These are phyloP conservation scores for Aspergillus oerlinghausenensis DNA, from an alignment of 2,329 filamentous ascomycete species.

Conservation along the genomic window DNA sequence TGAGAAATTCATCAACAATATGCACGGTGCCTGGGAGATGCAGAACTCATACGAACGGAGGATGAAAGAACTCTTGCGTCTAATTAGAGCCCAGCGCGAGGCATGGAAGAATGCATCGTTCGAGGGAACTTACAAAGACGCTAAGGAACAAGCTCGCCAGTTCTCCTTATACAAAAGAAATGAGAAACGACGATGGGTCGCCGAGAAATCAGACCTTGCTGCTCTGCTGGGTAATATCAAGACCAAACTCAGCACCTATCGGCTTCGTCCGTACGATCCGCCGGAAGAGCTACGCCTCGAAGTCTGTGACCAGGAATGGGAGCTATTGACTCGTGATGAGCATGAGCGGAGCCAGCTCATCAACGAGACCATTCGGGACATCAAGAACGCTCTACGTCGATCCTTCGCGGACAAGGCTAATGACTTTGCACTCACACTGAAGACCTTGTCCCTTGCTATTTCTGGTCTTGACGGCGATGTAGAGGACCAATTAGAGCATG, in stretches of 20 bases:
- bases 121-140: conserved; percentile 86
- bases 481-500: conserved; percentile 87
- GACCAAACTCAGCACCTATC: conserved; percentile 94
- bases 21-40: conserved; percentile 99
- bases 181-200: conserved; percentile 91
- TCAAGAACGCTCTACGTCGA: conserved; percentile 89
- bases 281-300: conserved; percentile 78
- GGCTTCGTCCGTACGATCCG: conserved; percentile 84
- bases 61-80: conserved; percentile 74
- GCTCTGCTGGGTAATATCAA: conserved; percentile 96
- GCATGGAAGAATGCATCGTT: conserved; percentile 77
- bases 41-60: conserved; percentile 91
- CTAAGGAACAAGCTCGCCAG: conserved; percentile 75
- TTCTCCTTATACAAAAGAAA: conserved; percentile 89
- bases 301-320: conserved; percentile 78
- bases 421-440: conserved; percentile 91
- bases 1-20: conserved; percentile 97
- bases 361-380: conserved; percentile 97
- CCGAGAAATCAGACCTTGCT: conserved; percentile 92
- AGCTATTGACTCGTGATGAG: conserved; percentile 72
- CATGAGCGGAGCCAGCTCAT: conserved; percentile 87
- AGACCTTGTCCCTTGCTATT: conserved; percentile 90
- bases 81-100: conserved; percentile 68
- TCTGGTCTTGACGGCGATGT: conserved; percentile 96
- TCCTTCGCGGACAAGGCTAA: conserved; percentile 98